Base-by-base conservation (phyloP, 2,329 filamentous ascomycete species). In the Colletotrichum trifolii region DNA sequence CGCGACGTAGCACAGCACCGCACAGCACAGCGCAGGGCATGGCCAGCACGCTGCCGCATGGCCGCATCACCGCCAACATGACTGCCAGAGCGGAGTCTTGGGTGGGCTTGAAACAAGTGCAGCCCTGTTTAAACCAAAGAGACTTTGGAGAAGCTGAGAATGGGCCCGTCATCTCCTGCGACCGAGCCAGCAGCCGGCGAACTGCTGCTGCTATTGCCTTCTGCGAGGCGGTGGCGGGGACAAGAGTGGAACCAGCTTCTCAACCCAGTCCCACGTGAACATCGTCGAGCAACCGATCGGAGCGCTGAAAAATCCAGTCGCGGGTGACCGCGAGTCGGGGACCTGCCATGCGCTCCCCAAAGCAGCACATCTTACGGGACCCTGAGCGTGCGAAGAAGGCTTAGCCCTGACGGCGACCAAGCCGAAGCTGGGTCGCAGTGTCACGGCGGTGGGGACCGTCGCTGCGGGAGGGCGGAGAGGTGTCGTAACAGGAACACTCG, bases 391-490 rank as follows among this genome's bases (percentile, higher is more conserved):
- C 39, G 34, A 13, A 42, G 34, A 53, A 59, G 48, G 33, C 42
- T 48, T 48, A 52, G 54, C 48, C 42, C 42, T 53, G 55, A 46
- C 38, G 33, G 45, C 45, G 49, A 50, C 52, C 47, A 40, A 35
- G 50, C 52, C 46, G 46, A 56, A 47, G 40, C 57, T 40, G 50
- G 39, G 58, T 65, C 46, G 47, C 50, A 35, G 50, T 61, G 62
- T 45, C 50, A 52, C 54, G 10, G 25, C 6, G 45, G 57, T 65
- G 62, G 62, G 36, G 57, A 55, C 39, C 3, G 11, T 50, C 25
- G 39, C 50, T 61, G 56, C 45, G 56, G 61, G 38, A 55, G 45
- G 57, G 57, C 50, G 62, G 62, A 38, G 62, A 65, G 52, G n/a
- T 17, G 54, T 58, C 42, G 46, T 46, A 58, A 58, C 54, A 58